These are phyloP conservation scores for Epicoccum nigrum DNA, from an alignment of 2,329 filamentous ascomycete genomes.

Conservation along the genomic window DNA sequence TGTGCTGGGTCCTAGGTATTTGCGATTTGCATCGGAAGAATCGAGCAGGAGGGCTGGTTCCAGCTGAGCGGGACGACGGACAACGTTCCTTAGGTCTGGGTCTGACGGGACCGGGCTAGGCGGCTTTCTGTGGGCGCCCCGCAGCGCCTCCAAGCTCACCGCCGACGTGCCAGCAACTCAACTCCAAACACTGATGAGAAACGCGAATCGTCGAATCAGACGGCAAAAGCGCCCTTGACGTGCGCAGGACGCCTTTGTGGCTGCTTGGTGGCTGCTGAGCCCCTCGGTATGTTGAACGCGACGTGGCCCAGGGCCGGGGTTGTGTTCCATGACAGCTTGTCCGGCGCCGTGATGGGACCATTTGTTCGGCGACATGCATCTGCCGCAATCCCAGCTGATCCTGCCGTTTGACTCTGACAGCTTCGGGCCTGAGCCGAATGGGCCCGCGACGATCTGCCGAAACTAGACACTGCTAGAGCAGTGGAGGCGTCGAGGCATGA, in stretches of 20 bases:
- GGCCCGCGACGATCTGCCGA: conserved; percentile 4
- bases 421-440: conserved; percentile 1
- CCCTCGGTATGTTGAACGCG: conserved; percentile 4
- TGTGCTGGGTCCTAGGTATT: not conserved
- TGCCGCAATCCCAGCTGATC: conserved; percentile 11
- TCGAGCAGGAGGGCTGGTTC: conserved; percentile 12
- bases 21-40: conserved; percentile 7
- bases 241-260: not conserved
- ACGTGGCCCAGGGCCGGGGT: conserved; percentile 4
- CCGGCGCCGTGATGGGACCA: conserved; percentile 1
- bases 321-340: conserved; percentile 9
- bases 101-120: conserved; percentile 14
- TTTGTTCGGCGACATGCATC: conserved; percentile 5
- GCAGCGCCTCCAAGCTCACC: conserved; percentile 8
- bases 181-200: conserved; percentile 1
- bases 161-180: conserved; percentile 6
- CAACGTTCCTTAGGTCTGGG: conserved; percentile 17
- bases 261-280: too few relatives aligned
- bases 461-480: not conserved
- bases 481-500: conserved; percentile 1
- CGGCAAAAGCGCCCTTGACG: not conserved
- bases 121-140: conserved; percentile 10
- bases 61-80: conserved; percentile 18
- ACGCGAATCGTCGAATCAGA: conserved; percentile 12
- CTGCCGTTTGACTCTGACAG: conserved; percentile 8